Evolutionary conservation across 176 grass and related monocot genomes (phyloP).

Genomic region (Cenchrus purpureus): DNA sequence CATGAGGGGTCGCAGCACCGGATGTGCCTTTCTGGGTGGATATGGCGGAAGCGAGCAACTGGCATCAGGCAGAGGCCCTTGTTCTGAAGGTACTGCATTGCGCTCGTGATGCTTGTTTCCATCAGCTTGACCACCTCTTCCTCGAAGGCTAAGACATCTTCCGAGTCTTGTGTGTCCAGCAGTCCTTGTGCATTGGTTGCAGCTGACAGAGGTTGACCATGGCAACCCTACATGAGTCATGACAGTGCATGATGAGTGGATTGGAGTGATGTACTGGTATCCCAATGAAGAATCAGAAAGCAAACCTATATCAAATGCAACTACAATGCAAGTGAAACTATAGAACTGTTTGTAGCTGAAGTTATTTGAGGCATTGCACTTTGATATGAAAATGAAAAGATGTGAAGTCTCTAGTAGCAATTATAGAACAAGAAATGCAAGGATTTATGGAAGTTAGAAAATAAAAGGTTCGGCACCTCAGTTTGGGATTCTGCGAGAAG

Average conservation of each 20-base stretch:
- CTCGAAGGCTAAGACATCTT: conserved; percentile 62
- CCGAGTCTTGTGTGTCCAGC: conserved; percentile 33
- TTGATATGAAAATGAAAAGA: conserved; percentile 10
- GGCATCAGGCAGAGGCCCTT: conserved; percentile 90
- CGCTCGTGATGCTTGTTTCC: conserved; percentile 70
- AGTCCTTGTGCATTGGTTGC: conserved; percentile 40
- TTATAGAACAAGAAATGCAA: conserved; percentile 1
- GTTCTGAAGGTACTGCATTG: conserved; percentile 88
- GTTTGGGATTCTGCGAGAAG: conserved; percentile 72
- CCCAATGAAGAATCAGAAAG: conserved; percentile 7
- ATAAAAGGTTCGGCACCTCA: conserved; percentile 53
- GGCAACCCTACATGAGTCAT: conserved; percentile 25
- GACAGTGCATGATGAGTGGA: conserved; percentile 9
- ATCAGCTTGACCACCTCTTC: conserved; percentile 73
- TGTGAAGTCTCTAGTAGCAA: background rate
- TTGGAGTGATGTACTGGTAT: background rate
- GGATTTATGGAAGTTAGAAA: background rate
- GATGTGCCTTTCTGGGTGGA: conserved; percentile 61
- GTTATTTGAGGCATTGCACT: background rate
- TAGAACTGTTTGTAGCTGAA: background rate
- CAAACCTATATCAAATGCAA: background rate
- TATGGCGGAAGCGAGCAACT: conserved; percentile 75
- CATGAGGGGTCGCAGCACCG: conserved; percentile 32
- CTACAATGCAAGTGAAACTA: background rate
- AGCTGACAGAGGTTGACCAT: conserved; percentile 19